phyloP scores from a whole-genome alignment of 192 early-diverging fungal genomes.

The Coemansia sp. region DNA sequence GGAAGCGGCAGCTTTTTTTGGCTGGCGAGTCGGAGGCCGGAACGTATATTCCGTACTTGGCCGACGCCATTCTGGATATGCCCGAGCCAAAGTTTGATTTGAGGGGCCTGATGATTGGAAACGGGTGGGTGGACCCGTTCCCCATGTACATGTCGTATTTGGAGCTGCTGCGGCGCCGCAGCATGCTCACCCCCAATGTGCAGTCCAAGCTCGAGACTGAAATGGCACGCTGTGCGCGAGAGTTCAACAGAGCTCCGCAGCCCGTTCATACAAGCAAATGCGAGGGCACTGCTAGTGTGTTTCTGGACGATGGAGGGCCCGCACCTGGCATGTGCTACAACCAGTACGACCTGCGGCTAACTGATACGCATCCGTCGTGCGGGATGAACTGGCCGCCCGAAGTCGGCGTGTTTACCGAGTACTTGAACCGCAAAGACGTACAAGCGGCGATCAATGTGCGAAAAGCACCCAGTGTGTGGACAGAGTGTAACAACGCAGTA shows the following conservation, averaged over 20 bases:
- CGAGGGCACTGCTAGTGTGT: constrained; percentile 33
- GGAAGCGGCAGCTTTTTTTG: constrained; percentile 59
- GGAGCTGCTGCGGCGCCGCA: constrained; percentile 43
- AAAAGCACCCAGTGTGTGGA: constrained; percentile 42
- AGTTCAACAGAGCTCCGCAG: constrained; percentile 49
- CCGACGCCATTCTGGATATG: constrained; percentile 52
- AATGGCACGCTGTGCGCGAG: constrained; percentile 40
- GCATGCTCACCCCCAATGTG: constrained; percentile 22
- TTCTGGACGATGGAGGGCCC: constrained; percentile 39
- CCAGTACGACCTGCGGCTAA: constrained; percentile 68
- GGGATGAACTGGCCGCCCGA: constrained; percentile 62
- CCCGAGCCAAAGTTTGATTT: constrained; percentile 18
- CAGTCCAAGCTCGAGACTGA: constrained; percentile 18
- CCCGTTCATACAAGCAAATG: constrained; percentile 48
- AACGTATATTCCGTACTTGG: constrained; percentile 69
- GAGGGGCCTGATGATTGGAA: constrained; percentile 64
- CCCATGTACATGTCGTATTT: constrained; percentile 58
- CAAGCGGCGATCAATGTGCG: constrained; percentile 55
- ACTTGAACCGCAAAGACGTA: constrained; percentile 56
- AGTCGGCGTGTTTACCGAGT: constrained; percentile 41
- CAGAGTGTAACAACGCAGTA: constrained; percentile 61
- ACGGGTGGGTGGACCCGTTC: constrained; percentile 75
- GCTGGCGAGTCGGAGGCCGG: constrained; percentile 76
- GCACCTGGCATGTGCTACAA: constrained; percentile 60
- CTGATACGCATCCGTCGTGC: constrained; percentile 60